Evolutionary conservation across 2,329 filamentous ascomycete genomes (phyloP).

Genomic region (Aspergillus sp.): DNA sequence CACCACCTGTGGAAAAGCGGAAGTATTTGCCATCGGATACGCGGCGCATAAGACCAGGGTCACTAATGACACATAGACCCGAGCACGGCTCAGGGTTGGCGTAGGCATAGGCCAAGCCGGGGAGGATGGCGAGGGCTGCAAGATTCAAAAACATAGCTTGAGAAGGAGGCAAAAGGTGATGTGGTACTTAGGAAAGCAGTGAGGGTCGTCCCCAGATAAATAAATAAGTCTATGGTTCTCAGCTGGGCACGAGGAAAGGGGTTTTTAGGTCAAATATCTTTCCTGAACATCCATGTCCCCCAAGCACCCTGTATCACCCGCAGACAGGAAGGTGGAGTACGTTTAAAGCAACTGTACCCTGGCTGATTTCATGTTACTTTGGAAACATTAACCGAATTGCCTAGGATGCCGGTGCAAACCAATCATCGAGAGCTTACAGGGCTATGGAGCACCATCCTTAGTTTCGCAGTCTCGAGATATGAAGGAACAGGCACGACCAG

Average conservation of each 20-base stretch:
- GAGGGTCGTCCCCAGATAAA: neutral
- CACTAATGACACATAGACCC: slow-evolving; percentile 43
- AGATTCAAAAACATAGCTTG: neutral
- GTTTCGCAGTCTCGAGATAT: neutral
- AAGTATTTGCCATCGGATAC: slow-evolving; percentile 54
- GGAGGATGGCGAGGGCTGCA: neutral
- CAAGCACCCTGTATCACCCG: neutral
- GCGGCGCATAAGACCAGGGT: slow-evolving; percentile 52
- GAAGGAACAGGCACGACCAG: neutral
- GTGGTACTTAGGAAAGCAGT: neutral
- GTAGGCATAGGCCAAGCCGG: slow-evolving; percentile 28
- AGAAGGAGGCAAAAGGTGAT: neutral
- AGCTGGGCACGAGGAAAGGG: neutral
- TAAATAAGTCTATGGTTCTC: neutral
- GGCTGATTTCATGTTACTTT: neutral
- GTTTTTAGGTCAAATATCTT: no score
- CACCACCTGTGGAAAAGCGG: slow-evolving; percentile 55
- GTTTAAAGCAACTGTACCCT: neutral
- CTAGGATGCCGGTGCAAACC: neutral
- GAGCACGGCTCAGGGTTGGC: slow-evolving; percentile 34
- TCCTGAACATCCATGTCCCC: neutral
- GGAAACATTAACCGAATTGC: neutral
- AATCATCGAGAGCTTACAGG: neutral
- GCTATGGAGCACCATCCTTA: neutral
- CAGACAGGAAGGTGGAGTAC: neutral